phyloP scores from a whole-genome alignment of 768 basidiomycete species.

The Tulasnella calospora region DNA sequence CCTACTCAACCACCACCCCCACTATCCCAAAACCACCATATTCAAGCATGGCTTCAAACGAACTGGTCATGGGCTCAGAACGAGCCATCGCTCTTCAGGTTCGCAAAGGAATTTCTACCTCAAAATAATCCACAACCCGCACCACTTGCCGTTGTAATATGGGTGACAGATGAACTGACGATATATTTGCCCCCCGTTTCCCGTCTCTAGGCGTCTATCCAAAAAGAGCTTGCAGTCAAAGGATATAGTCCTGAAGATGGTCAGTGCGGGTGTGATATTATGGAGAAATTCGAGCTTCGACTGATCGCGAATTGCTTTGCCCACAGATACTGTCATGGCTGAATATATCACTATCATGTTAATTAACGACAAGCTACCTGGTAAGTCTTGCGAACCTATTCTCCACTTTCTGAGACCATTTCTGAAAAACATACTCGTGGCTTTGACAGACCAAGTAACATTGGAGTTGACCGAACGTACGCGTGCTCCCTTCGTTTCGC shows the following conservation, averaged over 20 bases:
- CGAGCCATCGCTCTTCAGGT: conserved; percentile 31
- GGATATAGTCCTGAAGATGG: conserved; percentile 28
- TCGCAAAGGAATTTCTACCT: not conserved
- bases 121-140: not conserved
- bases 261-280: conserved; percentile 1
- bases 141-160: not conserved
- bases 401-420: not conserved
- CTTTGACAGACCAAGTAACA: conserved; percentile 69
- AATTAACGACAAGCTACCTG: conserved; percentile 72
- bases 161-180: conserved; percentile 33
- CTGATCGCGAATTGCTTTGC: not conserved
- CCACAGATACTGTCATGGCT: conserved; percentile 75
- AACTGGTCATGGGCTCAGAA: conserved; percentile 30
- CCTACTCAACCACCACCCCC: not conserved
- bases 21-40: not conserved
- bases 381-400: conserved; percentile 2
- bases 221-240: conserved; percentile 30
- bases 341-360: conserved; percentile 95
- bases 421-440: conserved; percentile 17
- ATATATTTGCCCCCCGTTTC: not conserved
- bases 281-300: not conserved
- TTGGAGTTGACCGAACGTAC: conserved; percentile 77
- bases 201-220: conserved; percentile 28
- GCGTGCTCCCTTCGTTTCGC: conserved; percentile 15
- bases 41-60: conserved; percentile 10